Conservation (phyloP, 2,329 filamentous ascomycete genomes). For the Graphiopsis chlorocephala region DNA sequence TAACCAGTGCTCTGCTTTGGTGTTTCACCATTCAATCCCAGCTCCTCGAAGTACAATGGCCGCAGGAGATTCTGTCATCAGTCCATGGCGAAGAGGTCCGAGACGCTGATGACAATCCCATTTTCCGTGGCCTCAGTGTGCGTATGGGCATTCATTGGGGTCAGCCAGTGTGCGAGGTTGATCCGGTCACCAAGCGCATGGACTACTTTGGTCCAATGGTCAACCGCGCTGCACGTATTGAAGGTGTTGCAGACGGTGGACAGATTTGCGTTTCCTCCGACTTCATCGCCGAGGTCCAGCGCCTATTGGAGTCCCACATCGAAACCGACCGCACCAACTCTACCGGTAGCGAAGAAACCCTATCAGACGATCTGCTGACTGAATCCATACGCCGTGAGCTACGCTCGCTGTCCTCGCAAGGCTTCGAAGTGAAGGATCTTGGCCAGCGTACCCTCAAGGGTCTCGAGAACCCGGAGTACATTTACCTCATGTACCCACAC, state of each 20-base stretch:
- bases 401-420: conserved; percentile 80
- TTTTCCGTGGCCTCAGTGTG: conserved; percentile 91
- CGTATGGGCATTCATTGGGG: conserved; percentile 98
- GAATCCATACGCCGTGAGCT: conserved; percentile 82
- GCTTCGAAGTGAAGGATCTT: conserved; percentile 95
- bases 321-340: conserved; percentile 73
- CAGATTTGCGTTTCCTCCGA: conserved; percentile 97
- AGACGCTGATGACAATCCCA: conserved; percentile 81
- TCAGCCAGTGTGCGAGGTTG: conserved; percentile 87
- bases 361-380: conserved; percentile 72
- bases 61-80: conserved; percentile 84
- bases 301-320: conserved; percentile 83
- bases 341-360: conserved; percentile 67
- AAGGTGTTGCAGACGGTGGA: conserved; percentile 88
- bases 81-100: conserved; percentile 77
- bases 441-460: conserved; percentile 95
- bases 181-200: conserved; percentile 96
- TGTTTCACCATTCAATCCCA: conserved; percentile 90
- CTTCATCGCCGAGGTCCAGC: conserved; percentile 93
- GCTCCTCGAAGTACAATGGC: conserved; percentile 88
- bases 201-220: conserved; percentile 99
- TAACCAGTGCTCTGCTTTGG: conserved; percentile 92
- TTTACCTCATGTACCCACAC: conserved; percentile 94
- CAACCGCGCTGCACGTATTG: conserved; percentile 92
- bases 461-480: conserved; percentile 91